Base-by-base conservation (phyloP, 2,329 filamentous ascomycete genomes). In the Coniosporium tulheliwenetii region DNA sequence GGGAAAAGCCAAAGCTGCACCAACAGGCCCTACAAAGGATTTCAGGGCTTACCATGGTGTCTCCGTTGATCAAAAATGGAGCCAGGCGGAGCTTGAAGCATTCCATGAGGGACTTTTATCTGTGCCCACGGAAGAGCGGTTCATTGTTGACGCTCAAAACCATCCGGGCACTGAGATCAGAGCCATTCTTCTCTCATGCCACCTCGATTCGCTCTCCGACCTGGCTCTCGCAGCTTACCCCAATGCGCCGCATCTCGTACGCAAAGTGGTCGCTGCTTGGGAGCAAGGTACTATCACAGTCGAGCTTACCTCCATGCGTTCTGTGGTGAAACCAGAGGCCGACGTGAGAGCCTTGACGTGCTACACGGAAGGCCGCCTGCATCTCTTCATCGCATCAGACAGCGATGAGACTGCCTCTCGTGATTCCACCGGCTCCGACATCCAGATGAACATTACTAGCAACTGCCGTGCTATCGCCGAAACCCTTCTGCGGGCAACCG, bases 141-240 rank as follows among this genome's bases (percentile, higher is more conserved):
- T 63, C 44, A 55, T 48, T 12, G 47, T 72, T 5, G 45, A 57
- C 38, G 59, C 67, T 1, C 51, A 50, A 30, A 53, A 48, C 9
- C 61, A 65, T 47, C 65, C 61, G 8, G 67, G 62, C 35, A 52
- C 61, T 38, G 66, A 65, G 46, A 60, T 65, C 38, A 68, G 60
- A 42, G 57, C 51, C 14, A 55, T 60, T 26, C 50, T 67, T 32
- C 52, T 59, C 5, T 61, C 59, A 38, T 63, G 58, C 42, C 61
- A 54, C 40, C 53, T 48, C 46, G 53, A 52, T 48, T 58, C 41
- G 41, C 19, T 26, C 50, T 56, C 56, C 7, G 47, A 50, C 15
- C 44, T 57, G 29, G 54, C 52, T 5, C 41, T 56, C 34, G 60
- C 66, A 44, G 69, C 68, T 1, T 72, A 71, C 41, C 69, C 63